phyloP scores from a whole-genome alignment of 208 protist species.

The Trypanosoma cruzi region DNA sequence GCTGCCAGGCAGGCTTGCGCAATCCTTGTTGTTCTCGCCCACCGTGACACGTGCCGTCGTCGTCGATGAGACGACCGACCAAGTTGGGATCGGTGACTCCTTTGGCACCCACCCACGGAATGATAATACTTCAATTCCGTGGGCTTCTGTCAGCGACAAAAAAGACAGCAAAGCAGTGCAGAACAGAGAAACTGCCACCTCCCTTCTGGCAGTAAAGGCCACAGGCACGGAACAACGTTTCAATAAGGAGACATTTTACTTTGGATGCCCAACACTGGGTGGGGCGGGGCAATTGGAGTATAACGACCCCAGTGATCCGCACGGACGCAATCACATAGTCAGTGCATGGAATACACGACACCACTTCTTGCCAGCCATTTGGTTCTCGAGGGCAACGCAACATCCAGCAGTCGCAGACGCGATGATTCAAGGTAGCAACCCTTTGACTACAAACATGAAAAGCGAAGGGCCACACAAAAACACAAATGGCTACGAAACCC shows the following conservation, averaged over 20 bases:
- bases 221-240: constrained; percentile 9
- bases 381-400: not conserved
- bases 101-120: not conserved
- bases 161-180: not conserved
- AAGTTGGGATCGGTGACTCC: not conserved
- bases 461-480: too few relatives aligned
- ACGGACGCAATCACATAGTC: not conserved
- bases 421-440: not conserved
- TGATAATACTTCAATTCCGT: not conserved
- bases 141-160: not conserved
- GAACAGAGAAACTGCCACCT: not conserved
- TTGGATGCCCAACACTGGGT: constrained; percentile 12
- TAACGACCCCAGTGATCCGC: not conserved
- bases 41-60: constrained; percentile 14
- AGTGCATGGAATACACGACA: constrained; percentile 15
- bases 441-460: too few relatives aligned
- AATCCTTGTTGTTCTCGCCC: constrained; percentile 8
- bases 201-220: constrained; percentile 2
- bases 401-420: not conserved
- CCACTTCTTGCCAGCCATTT: not conserved
- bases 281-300: constrained; percentile 26
- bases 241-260: constrained; percentile 19
- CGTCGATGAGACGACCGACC: not conserved
- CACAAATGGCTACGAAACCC: too few relatives aligned
- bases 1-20: not conserved